These are phyloP conservation scores for Coprinopsis marcescibilis DNA, from an alignment of 768 basidiomycete species.

Conservation along the genomic window DNA sequence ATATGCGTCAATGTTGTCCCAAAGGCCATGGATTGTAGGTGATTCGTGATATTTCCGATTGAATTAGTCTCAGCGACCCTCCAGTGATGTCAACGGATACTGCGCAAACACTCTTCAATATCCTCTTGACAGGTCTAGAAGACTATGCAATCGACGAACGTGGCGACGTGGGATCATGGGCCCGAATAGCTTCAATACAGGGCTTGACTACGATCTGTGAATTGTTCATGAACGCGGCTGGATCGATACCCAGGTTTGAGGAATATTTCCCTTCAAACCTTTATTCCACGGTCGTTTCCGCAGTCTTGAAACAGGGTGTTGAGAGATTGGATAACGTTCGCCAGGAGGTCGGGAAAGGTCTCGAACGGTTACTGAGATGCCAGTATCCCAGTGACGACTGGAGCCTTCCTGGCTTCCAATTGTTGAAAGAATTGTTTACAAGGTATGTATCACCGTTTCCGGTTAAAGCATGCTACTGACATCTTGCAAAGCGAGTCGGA, in stretches of 20 bases:
- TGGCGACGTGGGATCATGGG: slow-evolving; percentile 96
- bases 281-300: slow-evolving; percentile 53
- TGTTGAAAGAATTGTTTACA: slow-evolving; percentile 50
- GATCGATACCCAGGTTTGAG: slow-evolving; percentile 38
- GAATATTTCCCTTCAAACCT: slow-evolving; percentile 54
- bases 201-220: slow-evolving; percentile 53
- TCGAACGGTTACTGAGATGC: slow-evolving; percentile 45
- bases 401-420: slow-evolving; percentile 41
- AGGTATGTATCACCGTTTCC: slow-evolving; percentile 31
- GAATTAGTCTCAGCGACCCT: slow-evolving; percentile 10
- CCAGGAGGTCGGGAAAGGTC: slow-evolving; percentile 64
- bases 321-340: slow-evolving; percentile 91
- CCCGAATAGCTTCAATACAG: slow-evolving; percentile 71
- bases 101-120: slow-evolving; percentile 45
- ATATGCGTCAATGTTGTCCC: slow-evolving; percentile 42
- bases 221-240: slow-evolving; percentile 43
- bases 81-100: slow-evolving; percentile 44
- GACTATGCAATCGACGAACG: slow-evolving; percentile 94
- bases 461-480: slow-evolving; percentile 8
- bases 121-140: slow-evolving; percentile 63
- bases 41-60: slow-evolving; percentile 18
- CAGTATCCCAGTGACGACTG: slow-evolving; percentile 38
- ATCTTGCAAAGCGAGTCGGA: slow-evolving; percentile 25
- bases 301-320: slow-evolving; percentile 81
- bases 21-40: slow-evolving; percentile 39